Evolutionary conservation across 2,329 filamentous ascomycete species (phyloP).

Genomic region (Rhytidhysteron rufulum): DNA sequence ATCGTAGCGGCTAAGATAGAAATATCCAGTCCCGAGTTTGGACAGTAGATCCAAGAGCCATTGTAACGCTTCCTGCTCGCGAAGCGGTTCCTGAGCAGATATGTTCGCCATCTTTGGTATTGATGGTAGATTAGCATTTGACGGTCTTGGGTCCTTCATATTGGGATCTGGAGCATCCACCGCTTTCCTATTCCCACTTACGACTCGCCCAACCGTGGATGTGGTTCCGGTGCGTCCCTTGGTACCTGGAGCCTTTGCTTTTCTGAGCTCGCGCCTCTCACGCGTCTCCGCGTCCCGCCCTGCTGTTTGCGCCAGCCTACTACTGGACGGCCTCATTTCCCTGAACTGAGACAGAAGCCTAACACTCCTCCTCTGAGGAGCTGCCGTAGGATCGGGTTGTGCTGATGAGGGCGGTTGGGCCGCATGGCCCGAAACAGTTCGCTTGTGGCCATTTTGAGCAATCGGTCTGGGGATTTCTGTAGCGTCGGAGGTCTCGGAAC

Average conservation of each 20-base stretch:
- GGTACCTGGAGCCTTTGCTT: conserved; percentile 70
- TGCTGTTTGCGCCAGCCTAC: conserved; percentile 57
- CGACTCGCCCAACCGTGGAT: conserved; percentile 75
- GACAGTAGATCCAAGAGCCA: conserved; percentile 77
- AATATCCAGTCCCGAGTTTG: conserved; percentile 78
- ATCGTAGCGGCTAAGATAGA: conserved; percentile 72
- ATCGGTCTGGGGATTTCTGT: conserved; percentile 33
- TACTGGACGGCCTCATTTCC: conserved; percentile 62
- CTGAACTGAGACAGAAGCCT: conserved; percentile 47
- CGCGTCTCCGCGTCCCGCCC: conserved; percentile 52
- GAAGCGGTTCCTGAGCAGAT: conserved; percentile 50
- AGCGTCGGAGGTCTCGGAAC: conserved; percentile 37
- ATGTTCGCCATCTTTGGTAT: conserved; percentile 33
- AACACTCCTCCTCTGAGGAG: conserved; percentile 42
- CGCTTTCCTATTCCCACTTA: conserved; percentile 85
- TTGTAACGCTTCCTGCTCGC: conserved; percentile 70
- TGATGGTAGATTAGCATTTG: conserved; percentile 17
- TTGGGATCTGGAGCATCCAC: conserved; percentile 68
- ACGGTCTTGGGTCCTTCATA: conserved; percentile 46
- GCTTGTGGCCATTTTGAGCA: conserved; percentile 65
- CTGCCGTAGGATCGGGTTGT: conserved; percentile 38
- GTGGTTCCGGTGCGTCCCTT: conserved; percentile 61
- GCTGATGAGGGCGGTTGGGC: conserved; percentile 27
- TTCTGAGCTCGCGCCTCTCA: conserved; percentile 73
- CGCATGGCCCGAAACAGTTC: conserved; percentile 83